Percentiles rank a stretch among this genome's conserved stretches.
Evolutionary conservation across 2,329 filamentous ascomycete species (phyloP).

Genomic region (Pseudocercospora cruenta): DNA sequence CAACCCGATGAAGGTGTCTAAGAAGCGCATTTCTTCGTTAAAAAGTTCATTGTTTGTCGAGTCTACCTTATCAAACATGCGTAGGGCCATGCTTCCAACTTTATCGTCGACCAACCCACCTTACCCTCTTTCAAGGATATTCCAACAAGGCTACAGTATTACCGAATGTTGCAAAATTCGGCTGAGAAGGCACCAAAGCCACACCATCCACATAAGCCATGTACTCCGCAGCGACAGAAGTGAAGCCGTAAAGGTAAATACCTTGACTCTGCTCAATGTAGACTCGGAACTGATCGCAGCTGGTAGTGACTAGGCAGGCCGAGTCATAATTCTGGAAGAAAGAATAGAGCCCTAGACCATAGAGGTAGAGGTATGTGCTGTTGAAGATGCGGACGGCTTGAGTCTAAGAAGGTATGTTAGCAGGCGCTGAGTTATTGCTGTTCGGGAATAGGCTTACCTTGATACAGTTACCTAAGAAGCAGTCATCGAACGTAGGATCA

Average conservation of each 20-base stretch:
- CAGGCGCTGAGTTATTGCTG: too few species aligned
- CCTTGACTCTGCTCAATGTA: constrained; percentile 47
- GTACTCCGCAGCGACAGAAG: constrained; percentile 50
- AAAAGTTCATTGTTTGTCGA: too few species aligned
- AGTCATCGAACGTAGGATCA: constrained; percentile 72
- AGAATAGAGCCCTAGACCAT: constrained; percentile 60
- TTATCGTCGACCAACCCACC: too few species aligned
- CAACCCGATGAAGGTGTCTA: too few species aligned
- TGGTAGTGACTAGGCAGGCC: constrained; percentile 48
- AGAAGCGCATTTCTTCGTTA: too few species aligned
- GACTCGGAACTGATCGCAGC: constrained; percentile 56
- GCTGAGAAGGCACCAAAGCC: constrained; percentile 27
- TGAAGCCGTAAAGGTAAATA: constrained; percentile 49
- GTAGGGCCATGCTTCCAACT: too few species aligned
- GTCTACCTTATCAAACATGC: too few species aligned
- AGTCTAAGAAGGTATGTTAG: constrained; percentile 42
- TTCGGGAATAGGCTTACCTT: constrained; percentile 46
- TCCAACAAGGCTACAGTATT: constrained; percentile 7
- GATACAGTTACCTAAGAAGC: constrained; percentile 59
- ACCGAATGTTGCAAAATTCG: constrained; percentile 7
- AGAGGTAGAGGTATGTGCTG: constrained; percentile 55
- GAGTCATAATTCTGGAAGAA: constrained; percentile 62
- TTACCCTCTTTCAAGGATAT: constrained; percentile 4
- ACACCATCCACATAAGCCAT: constrained; percentile 46
- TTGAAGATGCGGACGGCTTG: constrained; percentile 75